Evolutionary conservation across 495 filamentous ascomycete species (phyloP).

Genomic region (Diplogelasinospora grovesii): DNA sequence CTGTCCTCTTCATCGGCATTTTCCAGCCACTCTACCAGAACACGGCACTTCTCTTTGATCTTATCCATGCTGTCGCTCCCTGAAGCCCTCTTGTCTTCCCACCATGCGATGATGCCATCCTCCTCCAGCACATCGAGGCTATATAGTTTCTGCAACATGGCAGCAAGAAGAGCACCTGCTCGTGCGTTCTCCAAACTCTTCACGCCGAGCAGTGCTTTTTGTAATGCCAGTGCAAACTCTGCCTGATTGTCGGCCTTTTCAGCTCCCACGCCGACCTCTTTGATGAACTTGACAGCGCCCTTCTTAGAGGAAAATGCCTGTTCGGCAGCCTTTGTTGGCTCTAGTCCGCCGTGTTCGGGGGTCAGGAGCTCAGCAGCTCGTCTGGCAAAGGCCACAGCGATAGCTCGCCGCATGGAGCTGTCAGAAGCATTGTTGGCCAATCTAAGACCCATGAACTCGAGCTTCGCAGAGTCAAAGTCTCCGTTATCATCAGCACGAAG

Average conservation of each 20-base stretch:
- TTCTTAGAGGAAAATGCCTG: conserved; percentile 42
- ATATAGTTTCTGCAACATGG: conserved; percentile 73
- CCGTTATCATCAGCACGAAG: conserved; percentile 52
- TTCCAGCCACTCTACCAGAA: conserved; percentile 80
- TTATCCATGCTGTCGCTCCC: conserved; percentile 58
- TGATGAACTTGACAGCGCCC: conserved; percentile 45
- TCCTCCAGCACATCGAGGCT: conserved; percentile 81
- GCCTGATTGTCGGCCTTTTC: conserved; percentile 55
- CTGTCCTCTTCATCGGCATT: conserved; percentile 75
- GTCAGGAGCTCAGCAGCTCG: conserved; percentile 68
- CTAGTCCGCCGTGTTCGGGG: conserved; percentile 41
- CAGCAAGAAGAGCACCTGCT: conserved; percentile 61
- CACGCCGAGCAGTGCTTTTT: conserved; percentile 63
- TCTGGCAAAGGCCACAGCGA: conserved; percentile 77
- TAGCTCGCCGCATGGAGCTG: conserved; percentile 75
- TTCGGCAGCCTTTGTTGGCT: conserved; percentile 59
- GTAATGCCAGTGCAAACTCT: conserved; percentile 74
- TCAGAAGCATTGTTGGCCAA: conserved; percentile 87
- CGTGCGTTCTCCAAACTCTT: conserved; percentile 43
- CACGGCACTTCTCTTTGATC: conserved; percentile 64
- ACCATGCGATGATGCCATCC: conserved; percentile 84
- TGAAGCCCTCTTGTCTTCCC: conserved; percentile 61
- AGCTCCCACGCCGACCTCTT: conserved; percentile 45
- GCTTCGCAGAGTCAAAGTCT: conserved; percentile 74
- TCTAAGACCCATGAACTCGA: conserved; percentile 84